Conservation (phyloP, 352 stramenopile genomes). For the Phytophthora tubulina region DNA sequence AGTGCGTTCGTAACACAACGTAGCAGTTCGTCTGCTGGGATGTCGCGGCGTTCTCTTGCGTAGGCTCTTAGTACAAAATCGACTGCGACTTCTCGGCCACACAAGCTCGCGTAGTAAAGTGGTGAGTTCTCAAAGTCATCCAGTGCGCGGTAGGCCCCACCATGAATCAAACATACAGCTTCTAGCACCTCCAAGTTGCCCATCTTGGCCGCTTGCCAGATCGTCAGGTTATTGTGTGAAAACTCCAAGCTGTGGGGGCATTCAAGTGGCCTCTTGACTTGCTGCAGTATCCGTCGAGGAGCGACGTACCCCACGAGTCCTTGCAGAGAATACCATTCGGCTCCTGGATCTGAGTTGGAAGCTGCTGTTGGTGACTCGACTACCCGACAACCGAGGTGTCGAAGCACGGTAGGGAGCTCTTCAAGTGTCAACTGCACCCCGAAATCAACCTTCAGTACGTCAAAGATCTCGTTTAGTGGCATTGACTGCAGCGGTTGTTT, state of each 20-base stretch:
- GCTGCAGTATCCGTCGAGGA: constrained; percentile 35
- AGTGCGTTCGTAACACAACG: constrained; percentile 51
- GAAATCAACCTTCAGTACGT: constrained; percentile 45
- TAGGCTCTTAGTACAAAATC: constrained; percentile 43
- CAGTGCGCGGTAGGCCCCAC: constrained; percentile 34
- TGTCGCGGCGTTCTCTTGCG: constrained; percentile 13
- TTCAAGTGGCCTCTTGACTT: constrained; percentile 31
- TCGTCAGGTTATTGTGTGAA: constrained; percentile 34
- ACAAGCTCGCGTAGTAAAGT: constrained; percentile 50
- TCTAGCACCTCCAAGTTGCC: constrained; percentile 30
- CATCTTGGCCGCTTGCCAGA: constrained; percentile 52
- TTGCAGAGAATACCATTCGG: constrained; percentile 39
- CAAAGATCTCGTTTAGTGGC: constrained; percentile 40
- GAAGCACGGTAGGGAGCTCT: constrained; percentile 42
- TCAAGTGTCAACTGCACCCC: constrained; percentile 39
- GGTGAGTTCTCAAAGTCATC: constrained; percentile 49
- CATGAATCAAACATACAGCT: constrained; percentile 30
- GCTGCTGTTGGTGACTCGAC: constrained; percentile 15
- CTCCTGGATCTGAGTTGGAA: background rate
- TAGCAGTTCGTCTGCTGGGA: constrained; percentile 40
- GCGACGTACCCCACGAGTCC: constrained; percentile 38
- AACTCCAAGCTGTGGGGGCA: constrained; percentile 15
- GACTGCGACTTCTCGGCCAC: constrained; percentile 36
- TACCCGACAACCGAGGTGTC: constrained; percentile 40
- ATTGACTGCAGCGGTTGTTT: constrained; percentile 20